Evolutionary conservation across 2,329 filamentous ascomycete species (phyloP).

Genomic region (Clonostachys chloroleuca): DNA sequence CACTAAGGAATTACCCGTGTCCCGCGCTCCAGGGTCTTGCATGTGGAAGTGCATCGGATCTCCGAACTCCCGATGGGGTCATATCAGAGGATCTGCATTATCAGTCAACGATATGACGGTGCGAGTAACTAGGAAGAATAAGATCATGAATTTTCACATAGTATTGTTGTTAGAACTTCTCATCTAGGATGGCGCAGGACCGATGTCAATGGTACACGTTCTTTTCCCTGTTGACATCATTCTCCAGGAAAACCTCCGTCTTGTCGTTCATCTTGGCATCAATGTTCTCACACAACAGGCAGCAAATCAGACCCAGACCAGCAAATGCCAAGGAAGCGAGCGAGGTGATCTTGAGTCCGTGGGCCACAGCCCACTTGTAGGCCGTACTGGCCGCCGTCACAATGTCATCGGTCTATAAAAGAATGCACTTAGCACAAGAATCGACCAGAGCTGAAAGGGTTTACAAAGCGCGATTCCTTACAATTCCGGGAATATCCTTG

Average conservation of each 20-base stretch:
- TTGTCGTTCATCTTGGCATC: slow-evolving; percentile 26
- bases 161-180: no score
- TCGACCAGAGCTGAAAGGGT: not conserved
- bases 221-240: slow-evolving; percentile 10
- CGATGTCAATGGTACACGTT: not conserved
- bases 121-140: no score
- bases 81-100: no score
- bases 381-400: slow-evolving; percentile 16
- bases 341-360: slow-evolving; percentile 17
- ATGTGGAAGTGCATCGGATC: no score
- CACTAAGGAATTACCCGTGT: no score
- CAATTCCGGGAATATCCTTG: slow-evolving; percentile 14
- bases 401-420: slow-evolving; percentile 9
- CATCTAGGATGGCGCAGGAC: no score
- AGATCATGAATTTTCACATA: no score
- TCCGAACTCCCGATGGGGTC: no score
- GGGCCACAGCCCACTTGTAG: slow-evolving; percentile 20
- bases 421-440: not conserved
- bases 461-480: not conserved
- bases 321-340: slow-evolving; percentile 20
- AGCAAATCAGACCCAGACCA: slow-evolving; percentile 17
- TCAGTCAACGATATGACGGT: no score
- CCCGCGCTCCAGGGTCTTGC: no score
- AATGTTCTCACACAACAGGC: slow-evolving; percentile 20
- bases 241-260: slow-evolving; percentile 26